Evolutionary conservation across 139 green algal species (phyloP).

Genomic region (Yamagishiella unicocca): DNA sequence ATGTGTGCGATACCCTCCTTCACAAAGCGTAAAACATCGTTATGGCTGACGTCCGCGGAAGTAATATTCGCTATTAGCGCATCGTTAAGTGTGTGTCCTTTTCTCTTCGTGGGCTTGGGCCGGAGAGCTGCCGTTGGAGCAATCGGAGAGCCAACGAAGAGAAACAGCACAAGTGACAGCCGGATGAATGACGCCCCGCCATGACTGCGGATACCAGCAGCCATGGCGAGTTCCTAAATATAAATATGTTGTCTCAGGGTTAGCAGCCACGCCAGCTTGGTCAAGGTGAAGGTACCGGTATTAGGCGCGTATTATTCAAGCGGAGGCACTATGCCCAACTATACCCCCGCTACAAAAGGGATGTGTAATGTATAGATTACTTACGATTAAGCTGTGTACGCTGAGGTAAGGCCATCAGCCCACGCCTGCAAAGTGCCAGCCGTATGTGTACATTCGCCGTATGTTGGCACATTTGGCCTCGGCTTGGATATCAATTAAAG

Average conservation of each 20-base stretch:
- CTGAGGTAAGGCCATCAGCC: too few relatives aligned
- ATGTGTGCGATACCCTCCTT: slow-evolving; percentile 19
- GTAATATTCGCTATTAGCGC: neutral
- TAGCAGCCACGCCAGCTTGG: too few relatives aligned
- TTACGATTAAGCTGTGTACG: too few relatives aligned
- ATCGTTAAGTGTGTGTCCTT: slow-evolving; percentile 24
- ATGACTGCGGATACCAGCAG: slow-evolving; percentile 19
- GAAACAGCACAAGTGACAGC: slow-evolving; percentile 16
- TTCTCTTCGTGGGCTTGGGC: neutral
- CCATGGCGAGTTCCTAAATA: slow-evolving; percentile 29
- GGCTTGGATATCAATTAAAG: too few relatives aligned
- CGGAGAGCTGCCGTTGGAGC: neutral
- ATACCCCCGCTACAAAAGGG: too few relatives aligned
- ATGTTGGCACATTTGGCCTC: too few relatives aligned
- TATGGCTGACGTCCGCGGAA: slow-evolving; percentile 4
- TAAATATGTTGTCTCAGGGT: neutral
- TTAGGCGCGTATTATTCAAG: too few relatives aligned
- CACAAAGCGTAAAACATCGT: slow-evolving; percentile 16
- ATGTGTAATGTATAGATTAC: too few relatives aligned
- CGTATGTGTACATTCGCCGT: too few relatives aligned
- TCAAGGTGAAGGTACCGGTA: too few relatives aligned
- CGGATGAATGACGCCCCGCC: neutral
- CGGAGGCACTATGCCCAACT: too few relatives aligned
- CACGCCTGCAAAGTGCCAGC: too few relatives aligned
- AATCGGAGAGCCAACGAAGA: neutral